Percentiles rank a stretch among this genome's conserved stretches.
Evolutionary conservation across 169 alveolate species (phyloP).

Genomic region (Eimeria falciformis): DNA sequence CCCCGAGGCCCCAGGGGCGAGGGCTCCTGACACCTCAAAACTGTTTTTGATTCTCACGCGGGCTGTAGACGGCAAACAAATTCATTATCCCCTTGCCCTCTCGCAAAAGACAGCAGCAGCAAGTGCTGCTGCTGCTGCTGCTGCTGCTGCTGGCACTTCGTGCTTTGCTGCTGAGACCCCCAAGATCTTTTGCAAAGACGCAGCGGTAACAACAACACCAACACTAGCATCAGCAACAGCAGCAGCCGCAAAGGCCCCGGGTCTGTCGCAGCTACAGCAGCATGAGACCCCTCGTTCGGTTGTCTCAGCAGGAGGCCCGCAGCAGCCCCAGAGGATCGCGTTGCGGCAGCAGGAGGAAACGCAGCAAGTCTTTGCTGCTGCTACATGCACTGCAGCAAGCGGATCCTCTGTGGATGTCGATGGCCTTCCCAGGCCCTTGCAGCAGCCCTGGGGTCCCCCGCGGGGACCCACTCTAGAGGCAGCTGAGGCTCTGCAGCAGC

Average conservation of each 20-base stretch:
- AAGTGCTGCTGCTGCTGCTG: background rate
- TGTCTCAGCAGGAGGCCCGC: background rate
- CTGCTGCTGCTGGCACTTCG: background rate
- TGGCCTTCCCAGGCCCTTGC: background rate
- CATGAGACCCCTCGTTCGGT: background rate
- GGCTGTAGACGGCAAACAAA: conserved; percentile 10
- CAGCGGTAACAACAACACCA: background rate
- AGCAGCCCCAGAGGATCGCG: background rate
- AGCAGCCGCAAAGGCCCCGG: background rate
- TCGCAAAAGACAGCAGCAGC: conserved; percentile 13
- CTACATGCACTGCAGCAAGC: background rate
- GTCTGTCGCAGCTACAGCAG: conserved; percentile 1
- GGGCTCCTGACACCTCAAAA: background rate
- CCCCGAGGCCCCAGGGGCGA: background rate
- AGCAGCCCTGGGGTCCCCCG: background rate
- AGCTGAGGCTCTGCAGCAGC: background rate
- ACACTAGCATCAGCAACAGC: background rate
- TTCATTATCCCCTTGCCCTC: conserved; percentile 16
- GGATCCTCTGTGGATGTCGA: background rate
- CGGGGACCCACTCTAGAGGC: background rate
- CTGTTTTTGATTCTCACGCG: conserved; percentile 14
- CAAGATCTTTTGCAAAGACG: background rate
- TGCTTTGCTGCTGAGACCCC: background rate
- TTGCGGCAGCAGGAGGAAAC: background rate
- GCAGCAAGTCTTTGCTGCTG: background rate